Percentiles rank a stretch among this genome's conserved stretches.
These are phyloP conservation scores for Penicillium argentinense DNA, from an alignment of 495 filamentous ascomycete genomes.

Conservation along the genomic window DNA sequence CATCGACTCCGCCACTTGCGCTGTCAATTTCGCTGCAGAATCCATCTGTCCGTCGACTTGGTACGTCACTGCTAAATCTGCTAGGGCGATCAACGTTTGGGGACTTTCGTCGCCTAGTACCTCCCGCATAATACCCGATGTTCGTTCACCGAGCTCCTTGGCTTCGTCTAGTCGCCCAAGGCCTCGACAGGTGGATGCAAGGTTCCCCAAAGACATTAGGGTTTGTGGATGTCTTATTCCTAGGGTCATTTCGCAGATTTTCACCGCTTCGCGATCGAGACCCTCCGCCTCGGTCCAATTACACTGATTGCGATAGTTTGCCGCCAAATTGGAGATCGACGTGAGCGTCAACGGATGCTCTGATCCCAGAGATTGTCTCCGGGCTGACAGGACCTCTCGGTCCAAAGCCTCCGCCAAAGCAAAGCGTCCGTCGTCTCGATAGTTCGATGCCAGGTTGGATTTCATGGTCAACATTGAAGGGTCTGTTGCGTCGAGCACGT, in stretches of 20 bases:
- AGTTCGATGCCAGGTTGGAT: constrained; percentile 14
- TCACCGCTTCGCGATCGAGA: constrained; percentile 26
- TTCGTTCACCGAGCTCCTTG: constrained; percentile 24
- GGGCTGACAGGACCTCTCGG: constrained; percentile 29
- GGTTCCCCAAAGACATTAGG: constrained; percentile 27
- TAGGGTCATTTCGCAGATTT: constrained; percentile 18
- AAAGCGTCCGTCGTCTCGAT: constrained; percentile 24
- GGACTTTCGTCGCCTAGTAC: constrained; percentile 37
- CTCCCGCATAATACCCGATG: constrained; percentile 16
- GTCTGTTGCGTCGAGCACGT: constrained; percentile 28
- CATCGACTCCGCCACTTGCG: constrained; percentile 16
- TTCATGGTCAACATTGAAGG: constrained; percentile 20
- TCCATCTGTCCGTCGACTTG: constrained; percentile 17
- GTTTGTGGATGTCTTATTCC: constrained; percentile 34
- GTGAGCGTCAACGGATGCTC: constrained; percentile 21
- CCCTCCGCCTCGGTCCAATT: constrained; percentile 23
- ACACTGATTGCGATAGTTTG: constrained; percentile 19
- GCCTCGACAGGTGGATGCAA: constrained; percentile 27
- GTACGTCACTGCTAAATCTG: constrained; percentile 24
- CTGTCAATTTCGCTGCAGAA: constrained; percentile 23
- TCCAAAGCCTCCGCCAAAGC: constrained; percentile 31
- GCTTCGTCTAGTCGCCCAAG: constrained; percentile 34
- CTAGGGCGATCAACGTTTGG: constrained; percentile 32
- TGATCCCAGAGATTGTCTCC: constrained; percentile 18
- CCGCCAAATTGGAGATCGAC: constrained; percentile 25